Evolutionary conservation across 768 basidiomycete species (phyloP).

Genomic region (Russula sp.): DNA sequence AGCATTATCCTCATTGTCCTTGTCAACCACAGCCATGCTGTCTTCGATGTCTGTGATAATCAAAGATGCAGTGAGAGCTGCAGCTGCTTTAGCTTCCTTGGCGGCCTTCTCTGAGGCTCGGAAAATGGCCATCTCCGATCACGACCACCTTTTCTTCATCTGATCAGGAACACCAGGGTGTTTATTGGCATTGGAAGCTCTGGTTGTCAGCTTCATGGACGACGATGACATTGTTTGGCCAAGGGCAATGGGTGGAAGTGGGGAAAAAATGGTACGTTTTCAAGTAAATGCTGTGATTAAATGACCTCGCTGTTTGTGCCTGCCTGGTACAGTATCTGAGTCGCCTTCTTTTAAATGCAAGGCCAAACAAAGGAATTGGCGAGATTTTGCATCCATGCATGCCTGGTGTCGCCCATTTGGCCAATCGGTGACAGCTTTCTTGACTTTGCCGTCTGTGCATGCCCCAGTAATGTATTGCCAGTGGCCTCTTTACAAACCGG

Average conservation of each 20-base stretch:
- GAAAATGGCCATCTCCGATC: not conserved
- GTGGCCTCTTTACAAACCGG: too few relatives aligned
- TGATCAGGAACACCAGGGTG: not conserved
- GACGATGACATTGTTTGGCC: not conserved
- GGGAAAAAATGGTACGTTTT: not conserved
- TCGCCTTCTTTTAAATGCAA: too few relatives aligned
- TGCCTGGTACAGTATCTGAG: too few relatives aligned
- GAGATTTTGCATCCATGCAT: too few relatives aligned
- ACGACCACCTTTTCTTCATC: not conserved
- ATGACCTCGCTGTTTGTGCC: too few relatives aligned
- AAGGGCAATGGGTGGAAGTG: not conserved
- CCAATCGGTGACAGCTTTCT: too few relatives aligned
- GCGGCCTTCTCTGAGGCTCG: not conserved
- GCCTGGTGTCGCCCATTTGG: too few relatives aligned
- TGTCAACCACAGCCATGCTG: not conserved
- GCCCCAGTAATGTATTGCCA: too few relatives aligned
- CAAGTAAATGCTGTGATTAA: too few relatives aligned
- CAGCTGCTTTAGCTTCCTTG: not conserved
- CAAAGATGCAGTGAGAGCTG: not conserved
- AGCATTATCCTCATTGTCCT: not conserved
- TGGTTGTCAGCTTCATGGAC: not conserved
- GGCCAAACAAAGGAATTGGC: too few relatives aligned
- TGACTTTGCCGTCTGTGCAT: too few relatives aligned
- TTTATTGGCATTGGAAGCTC: not conserved
- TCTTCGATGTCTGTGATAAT: not conserved